Conservation (phyloP, 2,329 filamentous ascomycete genomes). For the Fusarium citri region DNA sequence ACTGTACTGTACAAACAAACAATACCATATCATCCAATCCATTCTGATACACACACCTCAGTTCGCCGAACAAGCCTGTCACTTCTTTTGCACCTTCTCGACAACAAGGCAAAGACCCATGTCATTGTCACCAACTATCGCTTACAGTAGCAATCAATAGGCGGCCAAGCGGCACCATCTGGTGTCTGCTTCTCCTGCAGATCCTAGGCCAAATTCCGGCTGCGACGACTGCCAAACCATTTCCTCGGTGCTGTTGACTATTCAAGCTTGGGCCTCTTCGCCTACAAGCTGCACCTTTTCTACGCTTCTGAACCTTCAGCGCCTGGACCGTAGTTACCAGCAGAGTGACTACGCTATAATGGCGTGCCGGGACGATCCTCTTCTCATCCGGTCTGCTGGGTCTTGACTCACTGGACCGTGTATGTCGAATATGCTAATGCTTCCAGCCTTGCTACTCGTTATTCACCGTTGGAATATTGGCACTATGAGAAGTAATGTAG, state of each 20-base stretch:
- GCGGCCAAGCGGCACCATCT: slow-evolving; percentile 29
- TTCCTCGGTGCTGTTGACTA: slow-evolving; percentile 22
- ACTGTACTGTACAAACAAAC: slow-evolving; percentile 4
- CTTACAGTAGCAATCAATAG: slow-evolving; percentile 2
- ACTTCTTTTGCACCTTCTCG: not conserved
- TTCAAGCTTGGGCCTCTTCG: slow-evolving; percentile 22
- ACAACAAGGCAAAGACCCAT: slow-evolving; percentile 23
- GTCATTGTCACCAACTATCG: slow-evolving; percentile 7
- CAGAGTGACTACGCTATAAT: slow-evolving; percentile 37
- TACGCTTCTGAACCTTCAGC: slow-evolving; percentile 5
- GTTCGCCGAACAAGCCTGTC: not conserved
- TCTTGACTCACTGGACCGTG: slow-evolving; percentile 4
- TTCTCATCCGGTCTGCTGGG: slow-evolving; percentile 39
- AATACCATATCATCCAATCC: slow-evolving; percentile 6
- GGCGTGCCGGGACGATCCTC: slow-evolving; percentile 40
- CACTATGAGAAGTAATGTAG: not conserved
- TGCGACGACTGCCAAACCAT: slow-evolving; percentile 33
- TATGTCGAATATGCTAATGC: not conserved
- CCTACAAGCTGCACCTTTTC: slow-evolving; percentile 2
- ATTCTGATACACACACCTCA: not conserved
- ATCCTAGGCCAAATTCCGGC: slow-evolving; percentile 10
- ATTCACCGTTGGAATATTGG: not conserved
- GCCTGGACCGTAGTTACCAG: slow-evolving; percentile 27
- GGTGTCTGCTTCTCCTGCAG: slow-evolving; percentile 21
- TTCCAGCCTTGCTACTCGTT: not conserved